Percentiles rank a stretch among this genome's conserved stretches.
These are phyloP conservation scores for Starmera pachycereana DNA, from an alignment of 805 yeast genomes.

Conservation along the genomic window DNA sequence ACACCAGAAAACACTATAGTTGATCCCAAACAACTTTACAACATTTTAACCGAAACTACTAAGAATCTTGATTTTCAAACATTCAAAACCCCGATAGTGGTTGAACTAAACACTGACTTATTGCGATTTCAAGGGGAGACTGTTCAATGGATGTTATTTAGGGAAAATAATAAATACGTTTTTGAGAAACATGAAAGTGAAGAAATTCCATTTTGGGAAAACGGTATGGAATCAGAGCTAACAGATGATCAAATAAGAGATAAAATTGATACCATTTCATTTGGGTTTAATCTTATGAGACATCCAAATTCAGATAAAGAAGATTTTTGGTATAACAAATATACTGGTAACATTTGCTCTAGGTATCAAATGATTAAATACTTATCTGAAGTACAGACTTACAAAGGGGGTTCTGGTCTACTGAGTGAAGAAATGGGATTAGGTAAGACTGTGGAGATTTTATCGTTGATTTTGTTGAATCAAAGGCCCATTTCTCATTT, in stretches of 20 bases:
- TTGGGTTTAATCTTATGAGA: constrained; percentile 39
- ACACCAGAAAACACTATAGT: too few relatives aligned
- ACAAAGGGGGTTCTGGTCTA: constrained; percentile 34
- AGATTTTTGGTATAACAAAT: constrained; percentile 37
- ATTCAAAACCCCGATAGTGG: constrained; percentile 19
- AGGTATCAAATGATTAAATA: constrained; percentile 20
- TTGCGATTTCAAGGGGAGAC: constrained; percentile 44
- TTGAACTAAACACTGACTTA: constrained; percentile 33
- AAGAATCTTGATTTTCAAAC: too few relatives aligned
- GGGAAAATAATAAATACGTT: constrained; percentile 35
- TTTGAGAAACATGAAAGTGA: constrained; percentile 16
- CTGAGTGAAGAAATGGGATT: constrained; percentile 96
- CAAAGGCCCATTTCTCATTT: constrained; percentile 30
- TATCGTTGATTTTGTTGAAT: constrained; percentile 54
- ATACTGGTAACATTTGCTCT: constrained; percentile 37
- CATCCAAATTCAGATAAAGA: neutral
- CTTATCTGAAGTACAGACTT: constrained; percentile 15
- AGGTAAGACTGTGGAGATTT: constrained; percentile 86
- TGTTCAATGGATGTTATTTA: constrained; percentile 43
- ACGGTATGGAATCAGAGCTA: constrained; percentile 1
- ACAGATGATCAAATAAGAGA: constrained; percentile 18
- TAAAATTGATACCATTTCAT: constrained; percentile 32
- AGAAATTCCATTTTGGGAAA: constrained; percentile 13
- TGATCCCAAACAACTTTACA: too few relatives aligned
- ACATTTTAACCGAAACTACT: too few relatives aligned